phyloP scores from a whole-genome alignment of 345 rosid species.

The Theobroma cacao region DNA sequence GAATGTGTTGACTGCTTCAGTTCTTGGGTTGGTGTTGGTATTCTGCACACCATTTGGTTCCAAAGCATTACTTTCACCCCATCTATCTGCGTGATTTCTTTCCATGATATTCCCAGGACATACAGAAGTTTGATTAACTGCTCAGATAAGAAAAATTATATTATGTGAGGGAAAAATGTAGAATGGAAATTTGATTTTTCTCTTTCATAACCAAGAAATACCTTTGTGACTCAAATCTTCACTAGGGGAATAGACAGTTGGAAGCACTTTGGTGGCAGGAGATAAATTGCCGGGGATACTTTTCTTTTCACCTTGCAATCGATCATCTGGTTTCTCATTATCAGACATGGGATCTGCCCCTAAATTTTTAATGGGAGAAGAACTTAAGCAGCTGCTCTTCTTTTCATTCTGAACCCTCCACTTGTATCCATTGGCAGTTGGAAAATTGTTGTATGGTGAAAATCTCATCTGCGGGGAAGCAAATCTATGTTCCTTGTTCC shows the following conservation, averaged over 20 bases:
- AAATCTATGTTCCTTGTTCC: conserved; percentile 17
- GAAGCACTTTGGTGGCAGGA: conserved; percentile 15
- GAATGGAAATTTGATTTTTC: background rate
- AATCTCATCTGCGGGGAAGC: conserved; percentile 35
- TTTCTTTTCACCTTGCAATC: conserved; percentile 17
- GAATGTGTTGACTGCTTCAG: conserved; percentile 15
- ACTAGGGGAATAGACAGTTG: conserved; percentile 1
- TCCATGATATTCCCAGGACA: conserved; percentile 19
- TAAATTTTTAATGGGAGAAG: conserved; percentile 18
- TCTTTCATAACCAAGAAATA: conserved; percentile 11
- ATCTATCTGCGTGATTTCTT: background rate
- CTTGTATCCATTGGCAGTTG: conserved; percentile 35
- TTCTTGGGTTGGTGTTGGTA: conserved; percentile 16
- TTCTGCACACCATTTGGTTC: conserved; percentile 16
- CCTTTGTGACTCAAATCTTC: conserved; percentile 26
- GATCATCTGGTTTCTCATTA: conserved; percentile 16
- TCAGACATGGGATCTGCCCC: conserved; percentile 21
- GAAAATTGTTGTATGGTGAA: conserved; percentile 27
- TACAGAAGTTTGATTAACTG: conserved; percentile 16
- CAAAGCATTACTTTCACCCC: conserved; percentile 12
- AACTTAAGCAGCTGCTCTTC: conserved; percentile 19
- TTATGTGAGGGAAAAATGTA: background rate
- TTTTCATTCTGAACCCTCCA: conserved; percentile 32
- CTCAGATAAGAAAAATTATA: conserved; percentile 1
- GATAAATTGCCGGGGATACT: background rate